These are phyloP conservation scores for Priceomyces fermenticarens DNA, from an alignment of 805 yeast genomes.

Conservation along the genomic window DNA sequence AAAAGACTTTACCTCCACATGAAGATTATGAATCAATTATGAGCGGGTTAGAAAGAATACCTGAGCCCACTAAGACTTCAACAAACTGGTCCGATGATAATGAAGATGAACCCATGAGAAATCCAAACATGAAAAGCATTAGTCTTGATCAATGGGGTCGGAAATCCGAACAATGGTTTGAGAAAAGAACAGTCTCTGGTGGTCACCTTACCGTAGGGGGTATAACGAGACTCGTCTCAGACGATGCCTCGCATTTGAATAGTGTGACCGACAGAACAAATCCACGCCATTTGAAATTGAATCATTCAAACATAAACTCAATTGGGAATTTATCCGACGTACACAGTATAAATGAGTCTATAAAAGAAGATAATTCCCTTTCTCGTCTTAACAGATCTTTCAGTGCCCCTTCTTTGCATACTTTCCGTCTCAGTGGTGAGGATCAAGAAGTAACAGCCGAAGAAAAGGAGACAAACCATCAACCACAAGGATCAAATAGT, in stretches of 20 bases:
- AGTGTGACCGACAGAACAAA: neutral
- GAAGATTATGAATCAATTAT: constrained; percentile 17
- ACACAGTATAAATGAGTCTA: constrained; percentile 6
- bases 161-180: constrained; percentile 21
- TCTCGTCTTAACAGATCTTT: constrained; percentile 23
- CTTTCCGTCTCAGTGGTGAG: constrained; percentile 25
- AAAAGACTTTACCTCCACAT: neutral
- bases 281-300: neutral
- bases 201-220: constrained; percentile 17
- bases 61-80: constrained; percentile 9
- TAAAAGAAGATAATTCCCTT: constrained; percentile 6
- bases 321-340: constrained; percentile 29
- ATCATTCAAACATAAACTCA: constrained; percentile 13
- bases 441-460: no score
- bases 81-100: constrained; percentile 6
- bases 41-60: constrained; percentile 26
- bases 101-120: constrained; percentile 1
- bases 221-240: constrained; percentile 16
- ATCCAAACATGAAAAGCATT: constrained; percentile 14
- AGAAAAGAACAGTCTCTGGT: constrained; percentile 19
- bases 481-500: no score
- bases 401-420: constrained; percentile 42
- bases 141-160: constrained; percentile 33
- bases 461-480: no score
- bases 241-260: constrained; percentile 9